A percentile compares a stretch with the other conserved stretches of the same genome.
These are phyloP conservation scores for Mycosphaerella sp. DNA, from an alignment of 2,329 filamentous ascomycete genomes.

Conservation along the genomic window DNA sequence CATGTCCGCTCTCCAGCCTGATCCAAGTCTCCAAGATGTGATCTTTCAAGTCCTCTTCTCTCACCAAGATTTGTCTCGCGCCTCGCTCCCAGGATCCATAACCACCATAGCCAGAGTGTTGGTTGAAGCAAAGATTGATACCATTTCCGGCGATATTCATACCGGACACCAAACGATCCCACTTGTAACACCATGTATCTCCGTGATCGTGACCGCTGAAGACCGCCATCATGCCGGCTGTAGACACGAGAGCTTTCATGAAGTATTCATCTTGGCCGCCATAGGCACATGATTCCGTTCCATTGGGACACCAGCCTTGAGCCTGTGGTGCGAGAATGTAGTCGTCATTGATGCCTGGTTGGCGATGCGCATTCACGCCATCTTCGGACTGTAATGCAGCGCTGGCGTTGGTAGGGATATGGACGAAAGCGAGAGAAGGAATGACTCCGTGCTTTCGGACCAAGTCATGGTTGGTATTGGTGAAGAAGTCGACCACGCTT, in stretches of 20 bases:
- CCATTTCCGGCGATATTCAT: constrained; percentile 31
- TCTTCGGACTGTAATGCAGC: constrained; percentile 36
- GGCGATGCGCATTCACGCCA: constrained; percentile 39
- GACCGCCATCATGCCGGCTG: constrained; percentile 50
- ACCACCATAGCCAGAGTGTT: constrained; percentile 31
- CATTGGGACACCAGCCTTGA: constrained; percentile 35
- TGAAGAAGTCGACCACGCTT: constrained; percentile 45
- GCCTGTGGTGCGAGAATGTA: constrained; percentile 37
- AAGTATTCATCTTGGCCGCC: constrained; percentile 53
- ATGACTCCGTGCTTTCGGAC: constrained; percentile 26
- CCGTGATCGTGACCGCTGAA: constrained; percentile 63
- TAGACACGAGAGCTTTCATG: constrained; percentile 55
- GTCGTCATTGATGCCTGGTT: constrained; percentile 46
- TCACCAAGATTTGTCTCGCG: constrained; percentile 28
- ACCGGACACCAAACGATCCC: constrained; percentile 25
- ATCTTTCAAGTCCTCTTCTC: constrained; percentile 20
- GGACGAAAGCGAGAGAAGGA: constrained; percentile 51
- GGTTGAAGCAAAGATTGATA: constrained; percentile 32
- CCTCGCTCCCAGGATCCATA: constrained; percentile 33
- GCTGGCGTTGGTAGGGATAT: constrained; percentile 47
- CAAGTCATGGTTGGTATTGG: constrained; percentile 24
- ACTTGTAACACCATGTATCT: constrained; percentile 34
- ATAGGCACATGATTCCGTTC: constrained; percentile 36
- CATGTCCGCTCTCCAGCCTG: constrained; percentile 29
- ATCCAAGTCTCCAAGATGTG: constrained; percentile 30